Conservation (phyloP, 352 stramenopile species). For the Phytophthora cactorum region DNA sequence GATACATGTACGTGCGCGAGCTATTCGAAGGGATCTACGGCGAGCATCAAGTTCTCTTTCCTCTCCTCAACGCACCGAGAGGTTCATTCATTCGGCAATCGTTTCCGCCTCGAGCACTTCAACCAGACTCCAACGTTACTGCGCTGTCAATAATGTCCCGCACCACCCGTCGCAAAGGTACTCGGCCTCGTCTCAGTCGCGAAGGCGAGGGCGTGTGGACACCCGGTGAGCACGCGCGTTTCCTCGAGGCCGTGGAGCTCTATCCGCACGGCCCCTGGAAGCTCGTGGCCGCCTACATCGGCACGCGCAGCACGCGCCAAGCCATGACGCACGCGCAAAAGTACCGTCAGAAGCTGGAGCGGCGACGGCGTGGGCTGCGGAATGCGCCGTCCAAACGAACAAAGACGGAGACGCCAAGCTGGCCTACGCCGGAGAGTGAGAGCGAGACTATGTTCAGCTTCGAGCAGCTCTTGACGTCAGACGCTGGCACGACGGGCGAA, state of each 20-base stretch:
- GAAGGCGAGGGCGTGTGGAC: constrained; percentile 54
- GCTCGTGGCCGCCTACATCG: constrained; percentile 49
- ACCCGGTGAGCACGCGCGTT: constrained; percentile 45
- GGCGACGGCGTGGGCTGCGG: constrained; percentile 36
- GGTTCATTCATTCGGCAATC: constrained; percentile 30
- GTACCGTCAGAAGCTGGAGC: constrained; percentile 52
- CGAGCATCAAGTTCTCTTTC: neutral
- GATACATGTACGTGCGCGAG: constrained; percentile 20
- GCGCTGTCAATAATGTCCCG: neutral
- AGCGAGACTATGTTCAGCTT: constrained; percentile 18
- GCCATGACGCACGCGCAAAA: constrained; percentile 57
- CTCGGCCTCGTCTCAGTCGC: constrained; percentile 34
- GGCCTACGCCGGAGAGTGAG: neutral
- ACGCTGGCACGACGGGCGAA: neutral
- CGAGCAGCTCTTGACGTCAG: constrained; percentile 13
- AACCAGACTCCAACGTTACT: constrained; percentile 1
- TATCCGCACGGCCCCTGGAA: constrained; percentile 65
- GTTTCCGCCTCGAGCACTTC: constrained; percentile 5
- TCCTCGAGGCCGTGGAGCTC: constrained; percentile 52
- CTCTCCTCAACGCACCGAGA: neutral
- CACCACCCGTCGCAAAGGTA: constrained; percentile 23
- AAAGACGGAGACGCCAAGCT: neutral
- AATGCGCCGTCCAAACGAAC: constrained; percentile 8
- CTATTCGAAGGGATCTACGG: constrained; percentile 14
- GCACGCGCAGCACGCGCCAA: constrained; percentile 52